These are phyloP conservation scores for Centrapalus pauciflorus DNA, from an alignment of 129 eudicot genomes.

Conservation along the genomic window DNA sequence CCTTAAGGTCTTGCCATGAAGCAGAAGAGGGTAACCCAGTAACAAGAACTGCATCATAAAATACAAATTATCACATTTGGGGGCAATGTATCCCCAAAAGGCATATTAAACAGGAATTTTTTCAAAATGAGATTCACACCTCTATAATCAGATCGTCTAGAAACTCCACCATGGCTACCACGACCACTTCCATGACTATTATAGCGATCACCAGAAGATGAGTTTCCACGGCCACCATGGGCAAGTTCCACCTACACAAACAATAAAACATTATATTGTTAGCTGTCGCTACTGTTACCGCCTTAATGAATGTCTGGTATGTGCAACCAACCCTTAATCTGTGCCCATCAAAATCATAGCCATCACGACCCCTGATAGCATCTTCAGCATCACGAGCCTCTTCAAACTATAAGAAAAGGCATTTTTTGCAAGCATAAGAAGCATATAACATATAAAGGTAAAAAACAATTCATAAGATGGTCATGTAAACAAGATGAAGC, in stretches of 20 bases:
- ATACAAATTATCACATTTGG: neutral
- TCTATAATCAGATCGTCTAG: slow-evolving; percentile 78
- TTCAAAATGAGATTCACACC: slow-evolving; percentile 33
- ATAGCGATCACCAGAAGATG: slow-evolving; percentile 68
- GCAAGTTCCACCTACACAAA: slow-evolving; percentile 79
- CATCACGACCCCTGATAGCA: slow-evolving; percentile 95
- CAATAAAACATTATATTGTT: slow-evolving; percentile 3
- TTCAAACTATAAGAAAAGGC: slow-evolving; percentile 57
- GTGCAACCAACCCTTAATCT: slow-evolving; percentile 68
- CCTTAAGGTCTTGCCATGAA: slow-evolving; percentile 99
- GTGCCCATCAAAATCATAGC: slow-evolving; percentile 90
- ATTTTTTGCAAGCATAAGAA: neutral
- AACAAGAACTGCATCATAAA: slow-evolving; percentile 49
- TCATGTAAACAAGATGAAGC: slow-evolving; percentile 2
- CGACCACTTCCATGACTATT: slow-evolving; percentile 51
- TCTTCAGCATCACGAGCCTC: slow-evolving; percentile 94
- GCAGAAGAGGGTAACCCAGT: slow-evolving; percentile 89
- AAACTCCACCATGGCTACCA: slow-evolving; percentile 71
- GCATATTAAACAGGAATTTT: neutral
- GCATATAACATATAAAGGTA: neutral
- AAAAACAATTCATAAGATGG: neutral
- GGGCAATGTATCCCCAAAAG: neutral
- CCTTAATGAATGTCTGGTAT: slow-evolving; percentile 1
- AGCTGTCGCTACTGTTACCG: neutral
- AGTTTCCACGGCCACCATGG: slow-evolving; percentile 92